Conservation (phyloP, 129 eudicot species). For the Helichrysum umbraculigerum region DNA sequence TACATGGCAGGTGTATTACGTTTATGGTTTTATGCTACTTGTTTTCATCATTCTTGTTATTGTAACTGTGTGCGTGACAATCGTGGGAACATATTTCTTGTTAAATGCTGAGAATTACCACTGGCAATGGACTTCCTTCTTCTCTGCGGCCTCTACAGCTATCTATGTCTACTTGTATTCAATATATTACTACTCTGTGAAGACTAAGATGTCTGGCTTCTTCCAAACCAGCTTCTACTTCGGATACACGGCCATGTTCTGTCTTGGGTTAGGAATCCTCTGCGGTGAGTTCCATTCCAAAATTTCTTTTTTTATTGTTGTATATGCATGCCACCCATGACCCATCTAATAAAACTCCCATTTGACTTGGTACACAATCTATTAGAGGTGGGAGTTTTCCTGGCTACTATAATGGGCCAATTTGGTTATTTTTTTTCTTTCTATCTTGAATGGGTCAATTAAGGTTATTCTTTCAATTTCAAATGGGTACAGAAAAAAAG, state of each 20-base stretch:
- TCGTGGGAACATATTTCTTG: slow-evolving; percentile 89
- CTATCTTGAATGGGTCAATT: background rate
- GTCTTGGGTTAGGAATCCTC: slow-evolving; percentile 84
- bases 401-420: background rate
- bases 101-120: slow-evolving; percentile 89
- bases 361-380: background rate
- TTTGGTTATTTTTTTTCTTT: background rate
- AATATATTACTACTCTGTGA: slow-evolving; percentile 75
- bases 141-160: slow-evolving; percentile 89
- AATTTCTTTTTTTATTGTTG: background rate
- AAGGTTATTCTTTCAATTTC: background rate
- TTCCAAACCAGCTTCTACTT: slow-evolving; percentile 94
- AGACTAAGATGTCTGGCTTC: slow-evolving; percentile 97
- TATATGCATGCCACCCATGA: background rate
- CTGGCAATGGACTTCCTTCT: slow-evolving; percentile 98
- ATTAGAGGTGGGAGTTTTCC: background rate
- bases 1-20: slow-evolving; percentile 78
- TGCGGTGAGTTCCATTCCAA: slow-evolving; percentile 55
- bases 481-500: too few relatives aligned
- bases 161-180: slow-evolving; percentile 82
- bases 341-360: background rate
- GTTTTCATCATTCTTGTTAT: slow-evolving; percentile 76
- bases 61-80: slow-evolving; percentile 89
- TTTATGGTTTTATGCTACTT: slow-evolving; percentile 89
- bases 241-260: slow-evolving; percentile 88